Conservation (phyloP, 1,284 basidiomycete species). For the Retiboletus flavoniger region DNA sequence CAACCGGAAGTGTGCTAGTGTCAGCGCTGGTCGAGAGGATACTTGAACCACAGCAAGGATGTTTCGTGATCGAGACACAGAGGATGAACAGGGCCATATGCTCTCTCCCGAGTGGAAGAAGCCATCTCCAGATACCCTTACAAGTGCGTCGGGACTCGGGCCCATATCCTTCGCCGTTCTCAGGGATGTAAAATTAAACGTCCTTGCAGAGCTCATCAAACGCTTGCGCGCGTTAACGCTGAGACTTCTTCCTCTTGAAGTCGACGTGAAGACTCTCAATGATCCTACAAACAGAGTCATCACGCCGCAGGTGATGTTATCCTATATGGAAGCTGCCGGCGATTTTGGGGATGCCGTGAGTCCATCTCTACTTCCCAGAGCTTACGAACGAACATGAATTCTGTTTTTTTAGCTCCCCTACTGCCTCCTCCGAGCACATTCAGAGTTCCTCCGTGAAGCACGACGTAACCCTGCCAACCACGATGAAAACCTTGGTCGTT, state of each 20-base stretch:
- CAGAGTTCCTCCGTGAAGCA: conserved; percentile 76
- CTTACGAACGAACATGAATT: background rate
- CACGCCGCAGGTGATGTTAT: conserved; percentile 64
- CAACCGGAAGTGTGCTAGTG: background rate
- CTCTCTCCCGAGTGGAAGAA: conserved; percentile 47
- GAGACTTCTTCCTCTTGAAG: conserved; percentile 79
- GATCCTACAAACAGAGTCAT: conserved; percentile 71
- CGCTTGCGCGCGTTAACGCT: conserved; percentile 78
- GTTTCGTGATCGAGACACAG: conserved; percentile 35
- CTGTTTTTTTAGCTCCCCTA: conserved; percentile 59
- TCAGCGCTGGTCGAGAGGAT: background rate
- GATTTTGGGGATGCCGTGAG: conserved; percentile 80
- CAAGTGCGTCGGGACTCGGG: conserved; percentile 48
- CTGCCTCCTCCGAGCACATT: conserved; percentile 77
- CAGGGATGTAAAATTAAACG: background rate
- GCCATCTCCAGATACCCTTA: conserved; percentile 68
- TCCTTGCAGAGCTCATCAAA: conserved; percentile 66
- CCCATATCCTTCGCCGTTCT: background rate
- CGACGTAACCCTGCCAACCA: conserved; percentile 77
- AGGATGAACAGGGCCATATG: conserved; percentile 49
- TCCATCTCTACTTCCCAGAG: conserved; percentile 7
- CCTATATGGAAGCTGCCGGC: conserved; percentile 66
- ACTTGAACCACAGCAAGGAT: conserved; percentile 29
- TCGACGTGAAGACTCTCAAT: conserved; percentile 56
- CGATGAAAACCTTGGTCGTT: conserved; percentile 80